Evolutionary conservation across 768 basidiomycete species (phyloP).

Genomic region (Fibroporia radiculosa): DNA sequence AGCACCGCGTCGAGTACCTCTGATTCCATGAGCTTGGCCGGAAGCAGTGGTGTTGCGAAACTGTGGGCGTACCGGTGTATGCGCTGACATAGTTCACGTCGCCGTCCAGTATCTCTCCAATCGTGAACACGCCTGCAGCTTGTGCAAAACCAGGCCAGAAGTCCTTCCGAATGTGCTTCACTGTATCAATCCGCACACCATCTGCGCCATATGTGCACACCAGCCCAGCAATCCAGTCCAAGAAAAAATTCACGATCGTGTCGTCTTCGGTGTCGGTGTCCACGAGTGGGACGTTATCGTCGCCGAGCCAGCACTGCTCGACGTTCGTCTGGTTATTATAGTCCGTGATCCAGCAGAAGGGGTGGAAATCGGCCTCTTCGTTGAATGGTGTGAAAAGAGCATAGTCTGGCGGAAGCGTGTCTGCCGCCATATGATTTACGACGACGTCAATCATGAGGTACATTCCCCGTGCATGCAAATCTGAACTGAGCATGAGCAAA

Average conservation of each 20-base stretch:
- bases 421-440: conserved; percentile 50
- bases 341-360: conserved; percentile 33
- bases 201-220: conserved; percentile 43
- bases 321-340: conserved; percentile 40
- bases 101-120: conserved; percentile 47
- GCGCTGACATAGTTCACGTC: conserved; percentile 30
- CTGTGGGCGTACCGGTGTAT: conserved; percentile 31
- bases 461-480: conserved; percentile 46
- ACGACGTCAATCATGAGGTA: conserved; percentile 60
- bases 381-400: conserved; percentile 26
- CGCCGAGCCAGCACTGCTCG: conserved; percentile 60
- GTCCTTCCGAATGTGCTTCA: conserved; percentile 45
- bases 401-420: conserved; percentile 18
- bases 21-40: conserved; percentile 9
- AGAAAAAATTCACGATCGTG: conserved; percentile 33
- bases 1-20: conserved; percentile 37
- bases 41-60: neutral
- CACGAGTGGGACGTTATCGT: conserved; percentile 40
- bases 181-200: conserved; percentile 51
- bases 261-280: conserved; percentile 50
- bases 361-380: conserved; percentile 30
- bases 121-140: conserved; percentile 42
- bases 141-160: conserved; percentile 49
- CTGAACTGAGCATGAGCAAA: conserved; percentile 38
- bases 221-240: conserved; percentile 40